Conservation (phyloP, 805 yeast genomes). For the Saccharomycopsis microspora region DNA sequence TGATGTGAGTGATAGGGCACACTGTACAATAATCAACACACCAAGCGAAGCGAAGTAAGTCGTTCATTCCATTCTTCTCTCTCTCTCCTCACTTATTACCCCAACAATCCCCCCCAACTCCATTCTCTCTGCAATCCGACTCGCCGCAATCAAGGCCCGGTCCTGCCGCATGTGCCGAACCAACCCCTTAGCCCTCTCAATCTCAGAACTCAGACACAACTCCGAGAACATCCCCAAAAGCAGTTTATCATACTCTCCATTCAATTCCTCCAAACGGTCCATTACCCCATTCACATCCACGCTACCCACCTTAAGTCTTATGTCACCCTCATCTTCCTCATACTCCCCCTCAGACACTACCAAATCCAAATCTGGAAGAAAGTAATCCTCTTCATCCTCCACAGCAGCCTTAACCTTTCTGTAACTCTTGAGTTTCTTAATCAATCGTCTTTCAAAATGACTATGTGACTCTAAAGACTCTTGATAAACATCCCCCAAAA, state of each 20-base stretch:
- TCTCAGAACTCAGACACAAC: conserved; percentile 57
- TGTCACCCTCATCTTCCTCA: conserved; percentile 20
- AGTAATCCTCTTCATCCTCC: conserved; percentile 3
- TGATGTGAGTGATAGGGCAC: no score
- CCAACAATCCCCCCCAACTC: conserved; percentile 41
- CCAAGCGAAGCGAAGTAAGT: neutral
- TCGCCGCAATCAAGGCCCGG: conserved; percentile 74
- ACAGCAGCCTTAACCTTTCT: conserved; percentile 3
- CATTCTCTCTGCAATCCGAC: conserved; percentile 70
- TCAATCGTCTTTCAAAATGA: conserved; percentile 6
- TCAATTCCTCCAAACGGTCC: conserved; percentile 41
- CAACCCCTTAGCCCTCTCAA: conserved; percentile 57
- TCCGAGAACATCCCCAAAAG: conserved; percentile 64
- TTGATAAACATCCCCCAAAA: conserved; percentile 48
- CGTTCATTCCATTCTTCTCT: conserved; percentile 28
- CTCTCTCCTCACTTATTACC: conserved; percentile 42
- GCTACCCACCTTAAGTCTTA: conserved; percentile 26
- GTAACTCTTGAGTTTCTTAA: conserved; percentile 7
- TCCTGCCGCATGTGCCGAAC: conserved; percentile 63
- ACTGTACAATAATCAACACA: no score
- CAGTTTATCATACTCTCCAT: conserved; percentile 60
- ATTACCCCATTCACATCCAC: conserved; percentile 31
- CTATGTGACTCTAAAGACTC: conserved; percentile 35
- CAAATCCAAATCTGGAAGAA: conserved; percentile 12
- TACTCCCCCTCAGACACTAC: conserved; percentile 25